phyloP scores from a whole-genome alignment of 2,329 filamentous ascomycete species.

The Scopulariopsis brevicaulis region DNA sequence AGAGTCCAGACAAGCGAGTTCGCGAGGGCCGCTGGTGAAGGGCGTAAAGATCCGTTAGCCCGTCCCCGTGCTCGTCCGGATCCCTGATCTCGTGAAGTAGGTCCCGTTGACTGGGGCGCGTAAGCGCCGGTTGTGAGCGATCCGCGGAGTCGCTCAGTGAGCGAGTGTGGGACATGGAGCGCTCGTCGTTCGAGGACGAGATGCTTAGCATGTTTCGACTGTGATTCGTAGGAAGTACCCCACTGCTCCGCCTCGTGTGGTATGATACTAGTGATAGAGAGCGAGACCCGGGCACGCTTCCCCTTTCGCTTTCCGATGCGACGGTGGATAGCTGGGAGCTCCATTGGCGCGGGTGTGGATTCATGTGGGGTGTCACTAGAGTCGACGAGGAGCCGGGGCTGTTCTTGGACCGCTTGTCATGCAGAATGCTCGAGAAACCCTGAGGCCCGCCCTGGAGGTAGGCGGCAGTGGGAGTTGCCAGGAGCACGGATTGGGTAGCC shows the following conservation, averaged over 20 bases:
- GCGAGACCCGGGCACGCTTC: constrained; percentile 35
- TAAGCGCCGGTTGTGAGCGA: constrained; percentile 31
- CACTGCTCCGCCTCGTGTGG: constrained; percentile 33
- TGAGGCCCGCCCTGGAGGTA: constrained; percentile 20
- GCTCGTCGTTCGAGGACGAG: constrained; percentile 39
- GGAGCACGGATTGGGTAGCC: constrained; percentile 23
- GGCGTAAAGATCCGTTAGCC: constrained; percentile 46
- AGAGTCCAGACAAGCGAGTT: constrained; percentile 37
- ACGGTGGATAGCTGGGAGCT: constrained; percentile 54
- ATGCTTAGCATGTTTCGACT: constrained; percentile 47
- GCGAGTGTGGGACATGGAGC: constrained; percentile 22
- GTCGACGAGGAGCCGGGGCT: not conserved
- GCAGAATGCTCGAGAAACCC: constrained; percentile 12
- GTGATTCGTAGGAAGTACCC: constrained; percentile 31
- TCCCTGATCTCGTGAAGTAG: constrained; percentile 36
- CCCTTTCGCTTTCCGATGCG: constrained; percentile 47
- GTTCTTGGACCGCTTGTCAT: not conserved
- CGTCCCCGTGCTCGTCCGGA: constrained; percentile 53
- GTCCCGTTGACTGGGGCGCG: constrained; percentile 23
- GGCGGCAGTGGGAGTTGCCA: constrained; percentile 24
- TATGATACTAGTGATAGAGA: constrained; percentile 26
- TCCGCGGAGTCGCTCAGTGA: constrained; percentile 36
- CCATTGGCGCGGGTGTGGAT: constrained; percentile 45
- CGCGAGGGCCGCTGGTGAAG: constrained; percentile 41
- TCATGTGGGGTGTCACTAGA: constrained; percentile 21